Base-by-base conservation (phyloP, 2,329 filamentous ascomycete genomes). In the Fusarium buharicum region DNA sequence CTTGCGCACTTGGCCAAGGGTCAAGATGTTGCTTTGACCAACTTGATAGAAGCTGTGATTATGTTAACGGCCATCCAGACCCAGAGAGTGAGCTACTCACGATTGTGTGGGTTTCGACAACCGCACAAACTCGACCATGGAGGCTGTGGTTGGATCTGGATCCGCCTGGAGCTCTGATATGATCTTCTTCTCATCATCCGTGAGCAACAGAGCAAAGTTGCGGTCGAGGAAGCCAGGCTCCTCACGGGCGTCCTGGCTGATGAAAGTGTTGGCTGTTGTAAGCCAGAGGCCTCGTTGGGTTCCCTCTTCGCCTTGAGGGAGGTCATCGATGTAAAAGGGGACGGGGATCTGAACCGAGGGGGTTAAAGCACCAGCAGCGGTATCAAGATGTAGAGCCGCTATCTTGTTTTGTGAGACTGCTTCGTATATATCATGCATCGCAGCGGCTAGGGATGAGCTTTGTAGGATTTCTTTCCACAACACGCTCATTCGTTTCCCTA, bases 391-490 rank as follows among this genome's bases (percentile, higher is more conserved):
- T 27, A 96, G 81, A 13, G 92, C 92, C 1, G 93, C 93, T 68
- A 97, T 96, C 72, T 88, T 92, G 69, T 93, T 94, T 51, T 87
- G 86, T 8, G 91, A 92, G 27, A 97, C 90, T 43, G 90, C 88
- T 43, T 89, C 86, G 74, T 92, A 96, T 39, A 97, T 83, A 61
- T 92, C 91, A 64, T 89, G 90, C 70, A 96, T 91, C 3, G 90
- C 94, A 52, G 86, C 88, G 28, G 93, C 93, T 31, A 97, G 81
- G 0, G 91, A 92, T 1, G 92, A 97, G 18, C 82, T 84, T 18
- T 86, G 82, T 9, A 92, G 74, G 18, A 93, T 90, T 59, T 90
- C 85, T 48, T 82, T 85, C 90, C 90, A 93, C 10, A 92, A 76
- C 17, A 79, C 77, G 55, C 81, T 86, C 80, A 91, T 87, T 34